phyloP scores from a whole-genome alignment of 306 rosid genomes.

The Canavalia gladiata region DNA sequence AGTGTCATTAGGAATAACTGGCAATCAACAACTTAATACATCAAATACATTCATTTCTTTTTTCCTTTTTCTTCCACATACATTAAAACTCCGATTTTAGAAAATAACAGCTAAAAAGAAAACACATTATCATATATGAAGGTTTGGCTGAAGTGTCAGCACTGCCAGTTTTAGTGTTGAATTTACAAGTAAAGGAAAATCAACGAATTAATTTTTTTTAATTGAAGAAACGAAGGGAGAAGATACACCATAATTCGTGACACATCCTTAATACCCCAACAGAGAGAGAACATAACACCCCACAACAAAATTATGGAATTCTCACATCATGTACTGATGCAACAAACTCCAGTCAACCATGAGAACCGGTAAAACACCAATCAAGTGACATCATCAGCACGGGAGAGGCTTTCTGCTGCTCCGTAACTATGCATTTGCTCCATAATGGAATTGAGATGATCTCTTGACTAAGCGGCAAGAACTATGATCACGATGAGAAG shows the following conservation, averaged over 20 bases:
- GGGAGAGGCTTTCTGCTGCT: conserved; percentile 42
- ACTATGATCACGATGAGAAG: conserved; percentile 90
- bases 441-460: conserved; percentile 29
- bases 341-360: conserved; percentile 48
- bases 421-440: conserved; percentile 45
- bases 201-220: conserved; percentile 57
- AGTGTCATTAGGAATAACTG: background rate
- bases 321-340: conserved; percentile 47
- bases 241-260: conserved; percentile 48
- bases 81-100: conserved; percentile 5
- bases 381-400: conserved; percentile 49
- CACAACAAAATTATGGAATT: conserved; percentile 47
- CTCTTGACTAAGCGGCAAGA: conserved; percentile 75
- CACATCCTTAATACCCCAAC: conserved; percentile 53
- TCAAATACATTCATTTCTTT: background rate
- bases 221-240: conserved; percentile 38
- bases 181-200: conserved; percentile 50
- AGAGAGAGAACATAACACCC: conserved; percentile 39
- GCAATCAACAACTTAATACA: background rate
- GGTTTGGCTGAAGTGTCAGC: conserved; percentile 36
- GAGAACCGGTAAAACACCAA: conserved; percentile 44
- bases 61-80: background rate
- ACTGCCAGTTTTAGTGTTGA: conserved; percentile 35
- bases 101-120: background rate
- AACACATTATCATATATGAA: conserved; percentile 8